These are phyloP conservation scores for Platanthera zijinensis DNA, from an alignment of 106 monocot species.

Conservation along the genomic window DNA sequence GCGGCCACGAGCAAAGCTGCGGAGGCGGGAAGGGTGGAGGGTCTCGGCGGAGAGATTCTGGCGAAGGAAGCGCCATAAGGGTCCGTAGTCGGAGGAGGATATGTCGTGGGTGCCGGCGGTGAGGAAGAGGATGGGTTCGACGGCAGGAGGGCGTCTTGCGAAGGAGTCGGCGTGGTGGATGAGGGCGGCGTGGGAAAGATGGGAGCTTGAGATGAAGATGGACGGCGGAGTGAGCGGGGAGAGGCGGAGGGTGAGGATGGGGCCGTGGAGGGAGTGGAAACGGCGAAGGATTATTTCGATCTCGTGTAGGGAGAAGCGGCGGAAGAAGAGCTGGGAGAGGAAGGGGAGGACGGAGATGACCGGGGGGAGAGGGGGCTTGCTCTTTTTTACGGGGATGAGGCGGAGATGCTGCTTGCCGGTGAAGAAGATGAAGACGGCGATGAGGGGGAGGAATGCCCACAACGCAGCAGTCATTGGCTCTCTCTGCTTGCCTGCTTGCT, in stretches of 20 bases:
- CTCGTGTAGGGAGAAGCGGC: constrained; percentile 4
- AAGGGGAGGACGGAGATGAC: constrained; percentile 8
- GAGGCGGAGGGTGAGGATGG: constrained; percentile 16
- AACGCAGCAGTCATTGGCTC: not conserved
- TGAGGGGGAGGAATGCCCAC: not conserved
- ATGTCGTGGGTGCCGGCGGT: constrained; percentile 4
- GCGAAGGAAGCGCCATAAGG: constrained; percentile 21
- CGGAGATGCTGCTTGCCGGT: not conserved
- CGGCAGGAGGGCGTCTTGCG: constrained; percentile 12
- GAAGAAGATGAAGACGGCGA: constrained; percentile 9
- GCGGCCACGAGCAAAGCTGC: not conserved
- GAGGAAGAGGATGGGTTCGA: not conserved
- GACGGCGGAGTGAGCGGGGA: constrained; percentile 1
- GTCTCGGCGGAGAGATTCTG: constrained; percentile 18
- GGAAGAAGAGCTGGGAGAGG: not conserved
- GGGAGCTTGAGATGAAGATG: constrained; percentile 23
- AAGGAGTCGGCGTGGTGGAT: constrained; percentile 10
- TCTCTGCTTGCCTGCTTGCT: not conserved
- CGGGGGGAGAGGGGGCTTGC: constrained; percentile 13
- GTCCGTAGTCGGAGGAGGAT: constrained; percentile 16
- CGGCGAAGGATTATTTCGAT: constrained; percentile 11
- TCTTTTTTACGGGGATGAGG: not conserved
- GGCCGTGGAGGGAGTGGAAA: constrained; percentile 17
- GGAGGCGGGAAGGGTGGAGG: constrained; percentile 10
- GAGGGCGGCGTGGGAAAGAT: constrained; percentile 18